Evolutionary conservation across 164 flowering plant genomes (phyloP).

Genomic region (Magnolia sinica): DNA sequence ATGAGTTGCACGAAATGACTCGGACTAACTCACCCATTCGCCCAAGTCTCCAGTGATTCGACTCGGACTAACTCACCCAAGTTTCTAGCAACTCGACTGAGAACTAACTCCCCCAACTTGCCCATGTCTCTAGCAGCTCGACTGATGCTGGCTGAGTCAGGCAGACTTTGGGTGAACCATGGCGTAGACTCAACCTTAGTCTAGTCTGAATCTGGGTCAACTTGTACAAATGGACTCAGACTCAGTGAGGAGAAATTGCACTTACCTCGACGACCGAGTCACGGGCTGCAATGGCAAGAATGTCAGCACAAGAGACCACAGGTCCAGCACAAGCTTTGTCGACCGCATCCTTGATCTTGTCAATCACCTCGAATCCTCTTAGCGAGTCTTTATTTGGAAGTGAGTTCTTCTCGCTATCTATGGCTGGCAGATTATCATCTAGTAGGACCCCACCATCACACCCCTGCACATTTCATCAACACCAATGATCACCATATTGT

Average conservation of each 20-base stretch:
- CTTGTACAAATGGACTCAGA: no score
- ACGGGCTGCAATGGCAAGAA: slow-evolving; percentile 41
- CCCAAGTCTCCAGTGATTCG: no score
- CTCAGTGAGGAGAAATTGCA: not conserved
- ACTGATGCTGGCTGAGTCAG: no score
- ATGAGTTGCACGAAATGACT: no score
- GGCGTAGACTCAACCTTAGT: no score
- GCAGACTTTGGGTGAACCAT: no score
- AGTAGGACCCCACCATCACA: slow-evolving; percentile 57
- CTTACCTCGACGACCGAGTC: slow-evolving; percentile 36
- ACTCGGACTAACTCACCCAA: no score
- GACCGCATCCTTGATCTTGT: slow-evolving; percentile 33
- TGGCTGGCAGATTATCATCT: slow-evolving; percentile 36
- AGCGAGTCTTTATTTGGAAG: slow-evolving; percentile 30
- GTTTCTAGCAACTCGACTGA: no score
- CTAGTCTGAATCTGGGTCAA: no score
- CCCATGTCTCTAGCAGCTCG: no score
- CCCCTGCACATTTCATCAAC: slow-evolving; percentile 32
- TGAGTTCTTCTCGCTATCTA: slow-evolving; percentile 39
- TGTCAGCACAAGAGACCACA: slow-evolving; percentile 54
- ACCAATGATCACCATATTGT: not conserved
- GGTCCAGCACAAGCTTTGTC: slow-evolving; percentile 33
- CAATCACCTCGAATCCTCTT: slow-evolving; percentile 48
- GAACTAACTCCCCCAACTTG: no score
- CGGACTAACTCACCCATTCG: no score